Conservation (phyloP, 2,329 filamentous ascomycete genomes). For the Aaosphaeria arxii region DNA sequence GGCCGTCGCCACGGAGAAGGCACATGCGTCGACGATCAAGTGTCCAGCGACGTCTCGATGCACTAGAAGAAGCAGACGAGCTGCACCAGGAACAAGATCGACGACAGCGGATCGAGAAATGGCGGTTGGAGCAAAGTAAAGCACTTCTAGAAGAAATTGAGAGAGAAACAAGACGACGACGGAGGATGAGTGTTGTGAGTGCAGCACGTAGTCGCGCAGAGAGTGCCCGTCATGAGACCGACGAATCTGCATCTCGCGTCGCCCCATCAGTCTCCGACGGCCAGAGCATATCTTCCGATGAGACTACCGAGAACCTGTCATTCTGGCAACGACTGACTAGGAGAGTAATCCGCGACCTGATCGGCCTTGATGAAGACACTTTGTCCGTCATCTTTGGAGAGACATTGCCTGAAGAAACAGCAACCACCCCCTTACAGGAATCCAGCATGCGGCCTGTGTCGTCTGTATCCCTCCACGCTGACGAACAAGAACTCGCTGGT, state of each 20-base stretch:
- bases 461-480: constrained; percentile 16
- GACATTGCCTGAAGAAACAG: constrained; percentile 54
- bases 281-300: constrained; percentile 36
- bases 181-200: constrained; percentile 61
- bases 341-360: constrained; percentile 81
- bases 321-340: constrained; percentile 80
- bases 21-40: constrained; percentile 53
- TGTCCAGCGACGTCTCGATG: constrained; percentile 56
- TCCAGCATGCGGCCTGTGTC: constrained; percentile 17
- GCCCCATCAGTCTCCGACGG: constrained; percentile 21
- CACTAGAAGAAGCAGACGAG: constrained; percentile 50
- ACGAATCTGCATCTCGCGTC: constrained; percentile 7
- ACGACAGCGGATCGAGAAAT: constrained; percentile 81
- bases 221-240: constrained; percentile 11
- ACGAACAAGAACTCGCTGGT: constrained; percentile 32
- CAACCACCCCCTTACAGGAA: constrained; percentile 14
- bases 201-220: constrained; percentile 32
- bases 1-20: constrained; percentile 67
- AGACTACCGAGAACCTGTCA: constrained; percentile 57
- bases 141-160: constrained; percentile 86
- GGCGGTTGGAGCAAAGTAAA: constrained; percentile 87
- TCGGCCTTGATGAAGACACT: constrained; percentile 84
- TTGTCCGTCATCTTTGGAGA: constrained; percentile 88
- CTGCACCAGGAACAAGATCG: constrained; percentile 66
- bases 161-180: constrained; percentile 69